Evolutionary conservation across 345 rosid species (phyloP), one percentile per base, ranked within the genome.

Genomic region (Syzygium aqueum): DNA sequence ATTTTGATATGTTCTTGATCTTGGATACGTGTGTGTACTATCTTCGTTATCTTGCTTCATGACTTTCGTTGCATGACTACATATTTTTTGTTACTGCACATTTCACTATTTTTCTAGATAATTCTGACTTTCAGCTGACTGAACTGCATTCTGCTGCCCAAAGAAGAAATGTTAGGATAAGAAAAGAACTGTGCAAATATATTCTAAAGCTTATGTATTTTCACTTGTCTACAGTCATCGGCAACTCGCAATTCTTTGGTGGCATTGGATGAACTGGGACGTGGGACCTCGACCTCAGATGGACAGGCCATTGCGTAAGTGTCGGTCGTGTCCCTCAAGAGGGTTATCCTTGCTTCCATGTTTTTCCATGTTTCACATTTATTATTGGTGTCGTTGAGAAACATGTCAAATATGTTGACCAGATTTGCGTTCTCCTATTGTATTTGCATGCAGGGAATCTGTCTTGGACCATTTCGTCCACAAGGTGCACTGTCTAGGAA

Each of bases 301-400:
- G 99, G 99, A 88, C 99, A 97, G 92, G 99, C 99, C 90, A 97
- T 97, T 91, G 99, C 99, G 99, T 97, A 93, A 61, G 95, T 90
- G 63, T 77, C 84, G 25, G 49, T 56, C 51, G 28, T 65, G 28
- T 52, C 59, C 51, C 49, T 87, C 59, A 67, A 53, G 53, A 53
- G 51, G 43, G n/a, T 57, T 85, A 21, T 30, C 65, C 11, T 63
- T 37, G 33, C 78, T 85, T 46, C 61, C 46, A 28, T 43, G 67
- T 57, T 56, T 15, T 85, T 85, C 23, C 15, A 21, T 28, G 49
- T 53, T 51, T 51, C 57, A 14, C 23, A 51, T 27, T 53, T n/a
- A 84, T 27, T 25, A 21, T 73, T 21, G 27, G 82, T 37, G 82
- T 73, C 11, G 25, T 73, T 21, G 82, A 73, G 49, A 73, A 9